Evolutionary conservation across 352 stramenopile genomes (phyloP), one percentile per base, ranked within the genome.

Genomic region (Globisporangium paroecandrum): DNA sequence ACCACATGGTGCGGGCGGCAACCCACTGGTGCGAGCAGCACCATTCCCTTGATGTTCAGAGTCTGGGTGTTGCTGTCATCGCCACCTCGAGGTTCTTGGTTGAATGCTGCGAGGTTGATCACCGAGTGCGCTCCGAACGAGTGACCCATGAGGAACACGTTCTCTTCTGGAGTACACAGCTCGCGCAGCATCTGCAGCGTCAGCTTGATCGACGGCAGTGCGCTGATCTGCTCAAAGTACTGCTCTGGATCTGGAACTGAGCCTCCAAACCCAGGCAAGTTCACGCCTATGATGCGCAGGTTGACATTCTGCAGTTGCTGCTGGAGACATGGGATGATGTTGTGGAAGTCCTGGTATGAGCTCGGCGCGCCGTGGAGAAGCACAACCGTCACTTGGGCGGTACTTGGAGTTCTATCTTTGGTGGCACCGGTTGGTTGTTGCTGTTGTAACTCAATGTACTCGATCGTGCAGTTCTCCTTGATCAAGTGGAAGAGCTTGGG

Each of bases 71-170:
- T 43, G 36, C 36, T 15, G 0, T n/a, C 38, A 2, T 22, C 58
- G 1, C 38, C 41, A 8, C 65, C 18, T 24, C 60, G 58, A 12
- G 59, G 32, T 22, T 49, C 38, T 2, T 69, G 64, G 54, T 82
- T 70, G n/a, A 78, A 46, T 12, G 75, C 75, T 4, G 78, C 76
- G 41, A 89, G 69, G 29, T 82, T 82, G 55, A 89, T 69, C 22
- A 72, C 78, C 4, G 75, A 70, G 46, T 89, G 81, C 0, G 72
- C 77, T 27, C 80, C 80, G 38, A 87, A 87, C 12, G 80, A 89
- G 65, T 85, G 80, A 3, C 78, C 80, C 0, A 87, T 58, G 18
- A 87, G 51, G 58, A 89, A 85, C 5, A 82, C 61, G 1, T 77
- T 76, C 54, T 69, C 65, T 4, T 63, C 67, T 8, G 22, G 29